A percentile compares a stretch with the other conserved stretches of the same genome.
These are phyloP conservation scores for Phytophthora ramorum DNA, from an alignment of 352 stramenopile genomes.

Conservation along the genomic window DNA sequence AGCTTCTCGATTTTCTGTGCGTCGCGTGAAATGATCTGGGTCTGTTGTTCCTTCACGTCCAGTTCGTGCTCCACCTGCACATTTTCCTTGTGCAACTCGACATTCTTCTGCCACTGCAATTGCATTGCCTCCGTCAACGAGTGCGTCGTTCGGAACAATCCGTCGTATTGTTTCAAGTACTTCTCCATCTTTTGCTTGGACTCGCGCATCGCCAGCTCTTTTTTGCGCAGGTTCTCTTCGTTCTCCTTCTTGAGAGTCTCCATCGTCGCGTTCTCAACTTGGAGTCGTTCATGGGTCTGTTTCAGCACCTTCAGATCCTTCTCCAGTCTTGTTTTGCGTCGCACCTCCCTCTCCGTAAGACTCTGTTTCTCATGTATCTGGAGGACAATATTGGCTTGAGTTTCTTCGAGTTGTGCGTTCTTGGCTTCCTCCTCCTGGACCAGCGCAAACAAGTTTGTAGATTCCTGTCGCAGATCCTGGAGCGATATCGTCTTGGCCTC, in stretches of 20 bases:
- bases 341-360: conserved; percentile 62
- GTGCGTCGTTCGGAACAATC: conserved; percentile 80
- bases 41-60: conserved; percentile 53
- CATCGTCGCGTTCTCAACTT: conserved; percentile 47
- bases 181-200: conserved; percentile 91
- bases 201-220: conserved; percentile 78
- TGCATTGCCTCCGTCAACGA: conserved; percentile 84
- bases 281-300: conserved; percentile 56
- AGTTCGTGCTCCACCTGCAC: conserved; percentile 69
- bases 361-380: conserved; percentile 74
- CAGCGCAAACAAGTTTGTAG: conserved; percentile 64
- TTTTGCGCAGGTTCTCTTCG: conserved; percentile 64
- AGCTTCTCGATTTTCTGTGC: conserved; percentile 79
- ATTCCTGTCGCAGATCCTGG: conserved; percentile 72
- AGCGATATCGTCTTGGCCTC: conserved; percentile 74
- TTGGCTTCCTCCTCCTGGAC: conserved; percentile 69
- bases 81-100: conserved; percentile 83
- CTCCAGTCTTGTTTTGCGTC: conserved; percentile 71
- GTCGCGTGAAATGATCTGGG: conserved; percentile 62
- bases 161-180: conserved; percentile 89
- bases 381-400: conserved; percentile 41
- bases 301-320: conserved; percentile 81
- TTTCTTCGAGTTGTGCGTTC: conserved; percentile 68
- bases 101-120: conserved; percentile 83
- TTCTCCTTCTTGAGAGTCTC: conserved; percentile 62